These are phyloP conservation scores for Colletotrichum karsti DNA, from an alignment of 2,329 filamentous ascomycete genomes.

Conservation along the genomic window DNA sequence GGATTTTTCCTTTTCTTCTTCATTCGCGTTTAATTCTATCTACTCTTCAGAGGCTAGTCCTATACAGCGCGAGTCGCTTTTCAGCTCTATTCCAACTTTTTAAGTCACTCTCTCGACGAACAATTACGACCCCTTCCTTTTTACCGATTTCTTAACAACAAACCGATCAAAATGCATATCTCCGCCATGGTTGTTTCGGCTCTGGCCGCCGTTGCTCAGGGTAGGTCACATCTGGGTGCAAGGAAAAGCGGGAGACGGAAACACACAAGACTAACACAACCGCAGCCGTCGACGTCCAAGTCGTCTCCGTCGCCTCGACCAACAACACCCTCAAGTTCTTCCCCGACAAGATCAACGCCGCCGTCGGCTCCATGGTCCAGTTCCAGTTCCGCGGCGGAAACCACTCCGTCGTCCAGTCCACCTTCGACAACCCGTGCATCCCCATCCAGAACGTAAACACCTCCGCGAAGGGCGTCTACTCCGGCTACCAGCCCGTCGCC, in stretches of 20 bases:
- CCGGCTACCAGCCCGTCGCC: conserved; percentile 72
- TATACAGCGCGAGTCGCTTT: conserved; percentile 58
- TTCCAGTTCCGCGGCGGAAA: conserved; percentile 75
- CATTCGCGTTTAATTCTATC: conserved; percentile 29
- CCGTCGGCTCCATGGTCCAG: conserved; percentile 70
- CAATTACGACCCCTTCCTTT: conserved; percentile 18
- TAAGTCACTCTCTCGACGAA: conserved; percentile 35
- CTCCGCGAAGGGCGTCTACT: conserved; percentile 69
- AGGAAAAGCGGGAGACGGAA: not conserved
- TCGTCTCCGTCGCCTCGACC: conserved; percentile 69
- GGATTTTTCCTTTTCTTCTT: conserved; percentile 36
- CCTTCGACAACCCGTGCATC: conserved; percentile 75
- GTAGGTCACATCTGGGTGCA: conserved; percentile 38
- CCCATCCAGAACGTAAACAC: conserved; percentile 64
- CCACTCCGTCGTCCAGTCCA: conserved; percentile 83
- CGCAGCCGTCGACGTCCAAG: conserved; percentile 58
- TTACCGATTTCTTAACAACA: conserved; percentile 32
- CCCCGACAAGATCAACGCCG: conserved; percentile 71
- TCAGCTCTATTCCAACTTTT: conserved; percentile 8
- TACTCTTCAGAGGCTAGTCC: conserved; percentile 56
- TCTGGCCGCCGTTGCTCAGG: conserved; percentile 56
- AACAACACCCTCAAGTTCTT: conserved; percentile 68
- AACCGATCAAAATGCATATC: conserved; percentile 60
- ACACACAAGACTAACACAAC: conserved; percentile 15
- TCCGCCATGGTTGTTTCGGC: conserved; percentile 54